Evolutionary conservation across 2,329 filamentous ascomycete genomes (phyloP).

Genomic region (Monascus ruber): DNA sequence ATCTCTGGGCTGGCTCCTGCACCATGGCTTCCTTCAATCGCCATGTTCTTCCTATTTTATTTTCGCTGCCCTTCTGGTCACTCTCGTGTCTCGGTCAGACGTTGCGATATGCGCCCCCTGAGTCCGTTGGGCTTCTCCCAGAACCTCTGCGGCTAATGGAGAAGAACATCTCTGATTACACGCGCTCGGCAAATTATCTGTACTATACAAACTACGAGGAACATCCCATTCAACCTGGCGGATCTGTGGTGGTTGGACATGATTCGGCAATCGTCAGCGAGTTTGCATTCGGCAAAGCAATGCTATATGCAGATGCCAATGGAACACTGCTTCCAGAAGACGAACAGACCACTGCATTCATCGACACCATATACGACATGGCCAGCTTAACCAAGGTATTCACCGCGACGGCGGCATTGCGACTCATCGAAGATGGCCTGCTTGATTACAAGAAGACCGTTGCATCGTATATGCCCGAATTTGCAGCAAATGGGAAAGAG

Average conservation of each 20-base stretch:
- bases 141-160: too few species aligned
- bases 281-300: slow-evolving; percentile 11
- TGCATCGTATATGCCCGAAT: slow-evolving; percentile 20
- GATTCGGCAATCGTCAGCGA: slow-evolving; percentile 10
- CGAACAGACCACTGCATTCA: slow-evolving; percentile 16
- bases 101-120: too few species aligned
- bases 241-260: slow-evolving; percentile 8
- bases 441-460: slow-evolving; percentile 18
- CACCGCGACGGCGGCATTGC: slow-evolving; percentile 22
- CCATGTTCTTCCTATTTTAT: too few species aligned
- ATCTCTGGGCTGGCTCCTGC: too few species aligned
- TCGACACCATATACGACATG: slow-evolving; percentile 30
- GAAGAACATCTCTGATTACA: too few species aligned
- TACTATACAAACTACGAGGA: too few species aligned
- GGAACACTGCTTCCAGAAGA: slow-evolving; percentile 14
- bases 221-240: slow-evolving; percentile 9
- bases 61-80: too few species aligned
- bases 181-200: too few species aligned
- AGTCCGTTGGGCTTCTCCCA: too few species aligned
- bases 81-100: too few species aligned
- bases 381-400: slow-evolving; percentile 30
- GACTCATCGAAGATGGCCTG: slow-evolving; percentile 16
- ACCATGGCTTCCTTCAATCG: too few species aligned
- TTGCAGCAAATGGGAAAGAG: slow-evolving; percentile 21
- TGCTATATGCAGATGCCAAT: slow-evolving; percentile 16